Percentiles rank a stretch among this genome's conserved stretches.
Conservation (phyloP, 2,329 filamentous ascomycete species). For the Dothideomycetes sp. region DNA sequence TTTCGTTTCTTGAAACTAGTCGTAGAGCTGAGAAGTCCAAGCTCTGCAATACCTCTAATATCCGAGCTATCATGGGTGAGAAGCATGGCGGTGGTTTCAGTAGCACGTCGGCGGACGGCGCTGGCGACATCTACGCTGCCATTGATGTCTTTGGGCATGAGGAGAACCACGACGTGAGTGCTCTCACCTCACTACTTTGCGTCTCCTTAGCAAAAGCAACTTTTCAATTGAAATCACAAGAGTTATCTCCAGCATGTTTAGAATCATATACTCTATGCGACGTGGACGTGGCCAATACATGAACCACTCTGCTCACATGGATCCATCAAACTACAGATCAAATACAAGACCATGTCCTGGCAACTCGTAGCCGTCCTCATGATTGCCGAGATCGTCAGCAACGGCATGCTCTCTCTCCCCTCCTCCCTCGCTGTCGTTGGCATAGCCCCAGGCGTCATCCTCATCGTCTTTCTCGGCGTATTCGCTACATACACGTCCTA, state of each 20-base stretch:
- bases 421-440: slow-evolving; percentile 41
- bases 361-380: slow-evolving; percentile 41
- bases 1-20: too few relatives aligned
- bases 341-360: slow-evolving; percentile 45
- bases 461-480: slow-evolving; percentile 39
- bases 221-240: not conserved
- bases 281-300: not conserved
- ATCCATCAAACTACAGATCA: slow-evolving; percentile 28
- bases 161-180: slow-evolving; percentile 16
- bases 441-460: slow-evolving; percentile 40
- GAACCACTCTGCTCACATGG: not conserved
- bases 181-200: not conserved
- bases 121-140: too few relatives aligned
- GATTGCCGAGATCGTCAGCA: slow-evolving; percentile 46
- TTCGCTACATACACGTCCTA: slow-evolving; percentile 42
- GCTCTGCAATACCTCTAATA: too few relatives aligned
- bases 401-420: slow-evolving; percentile 44
- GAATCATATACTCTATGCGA: not conserved
- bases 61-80: too few relatives aligned
- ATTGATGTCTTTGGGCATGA: slow-evolving; percentile 35
- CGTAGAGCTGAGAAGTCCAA: too few relatives aligned
- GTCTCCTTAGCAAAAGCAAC: not conserved
- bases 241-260: not conserved
- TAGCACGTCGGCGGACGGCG: too few relatives aligned
- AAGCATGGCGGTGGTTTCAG: too few relatives aligned